Conservation (phyloP, 257 asterid genomes). For the Przewalskia tangutica region DNA sequence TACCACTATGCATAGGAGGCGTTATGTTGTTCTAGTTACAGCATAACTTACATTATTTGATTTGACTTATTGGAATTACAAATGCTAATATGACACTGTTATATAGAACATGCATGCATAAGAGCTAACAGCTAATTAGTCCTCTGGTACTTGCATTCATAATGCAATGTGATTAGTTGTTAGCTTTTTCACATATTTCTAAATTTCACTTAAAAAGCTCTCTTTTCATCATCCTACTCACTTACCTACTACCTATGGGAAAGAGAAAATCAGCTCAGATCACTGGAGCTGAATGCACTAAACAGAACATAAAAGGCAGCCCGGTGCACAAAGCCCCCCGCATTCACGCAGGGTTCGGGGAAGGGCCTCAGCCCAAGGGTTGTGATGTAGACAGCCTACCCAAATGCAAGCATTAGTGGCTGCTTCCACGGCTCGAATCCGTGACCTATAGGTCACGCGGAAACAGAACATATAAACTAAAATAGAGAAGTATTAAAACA, state of each 20-base stretch:
- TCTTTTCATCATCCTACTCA: not conserved
- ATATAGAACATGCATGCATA: not conserved
- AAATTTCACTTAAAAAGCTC: not conserved
- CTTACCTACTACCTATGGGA: not conserved
- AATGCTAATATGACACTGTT: not conserved
- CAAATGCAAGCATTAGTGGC: too few relatives aligned
- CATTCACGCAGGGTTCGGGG: too few relatives aligned
- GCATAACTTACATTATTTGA: not conserved
- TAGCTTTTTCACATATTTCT: not conserved
- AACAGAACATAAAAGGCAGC: too few relatives aligned
- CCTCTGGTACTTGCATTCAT: not conserved
- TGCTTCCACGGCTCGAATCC: too few relatives aligned
- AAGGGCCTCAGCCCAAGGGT: too few relatives aligned
- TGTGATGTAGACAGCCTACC: too few relatives aligned
- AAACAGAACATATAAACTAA: not conserved
- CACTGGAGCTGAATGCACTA: not conserved
- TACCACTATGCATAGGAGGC: not conserved
- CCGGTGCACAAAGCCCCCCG: too few relatives aligned
- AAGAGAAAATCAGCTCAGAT: not conserved
- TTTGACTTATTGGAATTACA: not conserved
- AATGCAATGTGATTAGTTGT: not conserved
- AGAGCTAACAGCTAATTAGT: not conserved
- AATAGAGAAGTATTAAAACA: not conserved
- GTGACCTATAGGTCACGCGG: not conserved
- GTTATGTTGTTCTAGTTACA: not conserved